These are phyloP conservation scores for Penicillium riverlandense DNA, from an alignment of 495 filamentous ascomycete species.

Conservation along the genomic window DNA sequence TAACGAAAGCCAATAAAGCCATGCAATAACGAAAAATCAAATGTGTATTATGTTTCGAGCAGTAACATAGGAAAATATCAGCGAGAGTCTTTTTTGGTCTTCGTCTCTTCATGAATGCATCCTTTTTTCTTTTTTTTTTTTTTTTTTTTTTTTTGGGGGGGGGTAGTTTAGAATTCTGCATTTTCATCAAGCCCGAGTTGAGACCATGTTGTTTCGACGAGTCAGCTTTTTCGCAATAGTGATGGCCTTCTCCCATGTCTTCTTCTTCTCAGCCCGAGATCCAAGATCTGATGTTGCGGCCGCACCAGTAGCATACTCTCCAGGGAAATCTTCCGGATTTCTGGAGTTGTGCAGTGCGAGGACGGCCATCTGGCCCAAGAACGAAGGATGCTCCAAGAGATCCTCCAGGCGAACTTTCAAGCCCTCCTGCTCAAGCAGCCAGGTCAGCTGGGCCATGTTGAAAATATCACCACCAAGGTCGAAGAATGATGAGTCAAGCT, in stretches of 20 bases:
- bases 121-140: conserved; percentile 2
- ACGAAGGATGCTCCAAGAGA: conserved; percentile 40
- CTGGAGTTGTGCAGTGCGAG: conserved; percentile 30
- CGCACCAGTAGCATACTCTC: conserved; percentile 10
- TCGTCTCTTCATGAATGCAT: neutral
- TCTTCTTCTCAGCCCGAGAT: conserved; percentile 17
- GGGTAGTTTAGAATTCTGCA: neutral
- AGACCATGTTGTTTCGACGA: conserved; percentile 14
- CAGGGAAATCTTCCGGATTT: conserved; percentile 12
- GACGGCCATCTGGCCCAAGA: conserved; percentile 43
- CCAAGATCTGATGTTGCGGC: conserved; percentile 4
- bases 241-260: conserved; percentile 24
- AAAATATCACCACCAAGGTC: conserved; percentile 47
- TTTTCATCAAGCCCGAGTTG: conserved; percentile 9
- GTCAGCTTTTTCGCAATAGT: conserved; percentile 25
- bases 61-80: neutral
- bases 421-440: conserved; percentile 43
- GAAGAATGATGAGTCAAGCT: conserved; percentile 45
- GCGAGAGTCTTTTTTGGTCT: neutral
- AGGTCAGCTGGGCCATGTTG: conserved; percentile 41
- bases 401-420: conserved; percentile 43
- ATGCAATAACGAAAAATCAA: neutral
- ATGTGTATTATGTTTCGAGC: neutral
- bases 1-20: neutral
- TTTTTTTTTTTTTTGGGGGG: conserved; percentile 1